Percentiles rank a stretch among this genome's conserved stretches.
phyloP scores from a whole-genome alignment of 23 red algal genomes.

The Gracilaria caudata region DNA sequence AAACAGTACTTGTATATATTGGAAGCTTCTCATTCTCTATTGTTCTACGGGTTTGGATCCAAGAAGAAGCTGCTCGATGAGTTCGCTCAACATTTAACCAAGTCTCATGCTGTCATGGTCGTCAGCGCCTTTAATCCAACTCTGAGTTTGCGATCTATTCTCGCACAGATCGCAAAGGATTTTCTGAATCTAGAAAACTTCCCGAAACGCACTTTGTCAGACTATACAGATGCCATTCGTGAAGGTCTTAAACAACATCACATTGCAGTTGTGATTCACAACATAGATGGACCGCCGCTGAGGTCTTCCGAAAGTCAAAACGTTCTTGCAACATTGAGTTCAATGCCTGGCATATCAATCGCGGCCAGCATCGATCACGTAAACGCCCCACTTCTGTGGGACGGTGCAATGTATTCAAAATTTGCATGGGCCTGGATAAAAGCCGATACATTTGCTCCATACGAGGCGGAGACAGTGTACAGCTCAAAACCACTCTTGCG shows the following conservation, averaged over 20 bases:
- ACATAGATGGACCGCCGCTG: constrained; percentile 85
- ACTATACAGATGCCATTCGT: constrained; percentile 55
- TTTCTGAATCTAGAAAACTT: constrained; percentile 19
- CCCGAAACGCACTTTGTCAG: constrained; percentile 38
- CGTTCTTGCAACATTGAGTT: constrained; percentile 58
- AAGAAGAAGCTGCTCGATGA: constrained; percentile 49
- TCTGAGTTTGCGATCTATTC: constrained; percentile 42
- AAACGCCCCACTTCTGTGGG: constrained; percentile 84
- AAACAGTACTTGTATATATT: constrained; percentile 31
- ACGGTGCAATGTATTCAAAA: constrained; percentile 50
- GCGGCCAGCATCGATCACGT: constrained; percentile 87
- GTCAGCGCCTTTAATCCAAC: constrained; percentile 62
- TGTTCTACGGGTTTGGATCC: constrained; percentile 66
- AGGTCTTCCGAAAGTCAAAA: constrained; percentile 62
- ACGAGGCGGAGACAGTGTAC: constrained; percentile 66
- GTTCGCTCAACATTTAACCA: constrained; percentile 32
- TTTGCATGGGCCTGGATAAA: constrained; percentile 83
- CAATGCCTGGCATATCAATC: constrained; percentile 56
- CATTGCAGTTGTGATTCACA: constrained; percentile 81
- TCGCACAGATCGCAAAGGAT: constrained; percentile 40
- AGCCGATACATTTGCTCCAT: constrained; percentile 67
- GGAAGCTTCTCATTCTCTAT: constrained; percentile 45
- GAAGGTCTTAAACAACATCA: not conserved
- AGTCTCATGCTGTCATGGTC: constrained; percentile 37
- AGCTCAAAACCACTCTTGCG: constrained; percentile 47